A percentile compares a stretch with the other conserved stretches of the same genome.
Evolutionary conservation across 176 grass and related monocot genomes (phyloP).

Genomic region (Microstegium vimineum): DNA sequence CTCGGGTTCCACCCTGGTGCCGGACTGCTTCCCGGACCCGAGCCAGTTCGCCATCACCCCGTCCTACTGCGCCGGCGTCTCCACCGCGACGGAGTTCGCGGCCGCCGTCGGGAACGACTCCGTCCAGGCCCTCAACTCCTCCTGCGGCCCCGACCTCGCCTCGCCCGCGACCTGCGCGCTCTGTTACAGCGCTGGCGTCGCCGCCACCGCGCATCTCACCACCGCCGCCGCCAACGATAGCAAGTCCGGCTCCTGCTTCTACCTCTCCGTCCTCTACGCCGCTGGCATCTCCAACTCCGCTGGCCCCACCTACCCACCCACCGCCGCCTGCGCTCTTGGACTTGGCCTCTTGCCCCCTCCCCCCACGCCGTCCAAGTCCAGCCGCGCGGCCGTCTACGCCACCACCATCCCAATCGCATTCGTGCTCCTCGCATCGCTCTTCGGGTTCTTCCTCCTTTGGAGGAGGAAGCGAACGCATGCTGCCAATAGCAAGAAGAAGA

Average conservation of each 20-base stretch:
- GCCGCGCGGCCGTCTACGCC: conserved; percentile 27
- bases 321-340: conserved; percentile 56
- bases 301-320: conserved; percentile 46
- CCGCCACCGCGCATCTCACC: conserved; percentile 44
- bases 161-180: neutral
- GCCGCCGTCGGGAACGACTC: conserved; percentile 40
- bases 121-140: conserved; percentile 31
- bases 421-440: conserved; percentile 24
- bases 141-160: conserved; percentile 48
- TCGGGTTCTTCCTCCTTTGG: conserved; percentile 35
- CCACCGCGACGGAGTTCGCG: conserved; percentile 28
- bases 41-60: conserved; percentile 28
- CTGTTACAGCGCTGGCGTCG: conserved; percentile 43
- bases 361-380: conserved; percentile 7
- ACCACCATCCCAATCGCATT: conserved; percentile 46
- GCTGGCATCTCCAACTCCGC: conserved; percentile 48
- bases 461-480: conserved; percentile 29
- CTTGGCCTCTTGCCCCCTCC: conserved; percentile 33
- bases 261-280: conserved; percentile 64
- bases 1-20: conserved; percentile 36
- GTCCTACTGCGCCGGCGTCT: conserved; percentile 59
- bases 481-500: conserved; percentile 26
- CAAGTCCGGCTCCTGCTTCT: conserved; percentile 49
- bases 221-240: conserved; percentile 35
- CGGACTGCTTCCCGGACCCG: conserved; percentile 39